Percentiles rank a stretch among this genome's conserved stretches.
These are phyloP conservation scores for Ogataea thermomethanolica DNA, from an alignment of 805 yeast genomes.

Conservation along the genomic window DNA sequence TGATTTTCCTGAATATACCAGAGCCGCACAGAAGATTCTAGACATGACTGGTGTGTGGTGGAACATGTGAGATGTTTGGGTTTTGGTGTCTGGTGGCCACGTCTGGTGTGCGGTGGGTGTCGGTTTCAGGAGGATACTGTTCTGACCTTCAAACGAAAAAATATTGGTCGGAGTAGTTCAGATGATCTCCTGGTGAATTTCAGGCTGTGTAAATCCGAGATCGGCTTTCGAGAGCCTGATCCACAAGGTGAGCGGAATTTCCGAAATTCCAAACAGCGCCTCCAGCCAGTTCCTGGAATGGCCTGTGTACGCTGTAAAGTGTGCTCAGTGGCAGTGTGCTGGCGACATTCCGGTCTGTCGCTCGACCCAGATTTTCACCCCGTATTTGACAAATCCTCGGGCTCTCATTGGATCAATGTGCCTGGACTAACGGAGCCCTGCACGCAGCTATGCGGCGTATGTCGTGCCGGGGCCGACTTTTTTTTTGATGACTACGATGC, in stretches of 20 bases:
- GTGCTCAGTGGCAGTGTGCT: not conserved
- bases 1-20: slow-evolving; percentile 3
- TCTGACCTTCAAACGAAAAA: not conserved
- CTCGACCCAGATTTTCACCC: not conserved
- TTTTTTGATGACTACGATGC: slow-evolving; percentile 6
- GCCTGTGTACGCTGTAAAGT: not conserved
- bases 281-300: too few relatives aligned
- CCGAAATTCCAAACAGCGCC: too few relatives aligned
- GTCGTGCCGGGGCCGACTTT: slow-evolving; percentile 13
- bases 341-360: too few relatives aligned
- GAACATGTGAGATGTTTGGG: not conserved
- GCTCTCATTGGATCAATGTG: slow-evolving; percentile 14
- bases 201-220: slow-evolving; percentile 4
- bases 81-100: too few relatives aligned
- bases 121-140: too few relatives aligned
- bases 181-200: not conserved
- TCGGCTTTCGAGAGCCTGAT: slow-evolving; percentile 1
- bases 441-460: slow-evolving; percentile 13
- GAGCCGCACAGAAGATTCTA: slow-evolving; percentile 10
- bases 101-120: not conserved
- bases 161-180: not conserved
- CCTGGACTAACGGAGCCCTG: slow-evolving; percentile 13
- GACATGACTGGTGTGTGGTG: not conserved
- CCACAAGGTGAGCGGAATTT: too few relatives aligned
- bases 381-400: slow-evolving; percentile 14